These are phyloP conservation scores for Polytrichum formosum DNA, from an alignment of 225 moss, liverwort and hornwort species.

Conservation along the genomic window DNA sequence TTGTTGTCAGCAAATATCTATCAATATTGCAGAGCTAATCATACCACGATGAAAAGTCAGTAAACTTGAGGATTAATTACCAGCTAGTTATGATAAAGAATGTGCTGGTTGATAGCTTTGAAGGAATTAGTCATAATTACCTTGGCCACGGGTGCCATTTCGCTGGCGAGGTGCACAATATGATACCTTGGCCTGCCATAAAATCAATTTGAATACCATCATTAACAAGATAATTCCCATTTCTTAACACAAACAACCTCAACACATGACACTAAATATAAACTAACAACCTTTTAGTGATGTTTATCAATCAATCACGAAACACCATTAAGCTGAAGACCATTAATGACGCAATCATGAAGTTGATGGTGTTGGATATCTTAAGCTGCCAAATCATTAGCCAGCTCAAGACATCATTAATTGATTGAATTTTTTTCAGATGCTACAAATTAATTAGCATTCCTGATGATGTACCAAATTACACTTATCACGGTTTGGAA, in stretches of 20 bases:
- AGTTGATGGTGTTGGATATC: neutral
- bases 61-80: too few relatives aligned
- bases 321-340: neutral
- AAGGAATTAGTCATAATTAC: slow-evolving; percentile 27
- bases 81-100: neutral
- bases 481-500: neutral
- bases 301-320: neutral
- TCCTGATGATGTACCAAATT: too few relatives aligned
- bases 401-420: neutral
- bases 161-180: slow-evolving; percentile 77
- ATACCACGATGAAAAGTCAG: too few relatives aligned
- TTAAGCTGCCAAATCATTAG: neutral
- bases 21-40: too few relatives aligned
- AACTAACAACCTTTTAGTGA: neutral
- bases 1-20: too few relatives aligned
- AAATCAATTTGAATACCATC: slow-evolving; percentile 10
- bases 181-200: slow-evolving; percentile 60
- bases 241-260: neutral
- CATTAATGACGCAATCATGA: neutral
- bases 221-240: neutral
- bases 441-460: too few relatives aligned
- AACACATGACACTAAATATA: too few relatives aligned
- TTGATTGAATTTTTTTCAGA: neutral
- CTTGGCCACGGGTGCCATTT: slow-evolving; percentile 96
- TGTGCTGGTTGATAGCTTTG: neutral